Evolutionary conservation across 805 yeast species (phyloP).

Genomic region (Candida patagonica): DNA sequence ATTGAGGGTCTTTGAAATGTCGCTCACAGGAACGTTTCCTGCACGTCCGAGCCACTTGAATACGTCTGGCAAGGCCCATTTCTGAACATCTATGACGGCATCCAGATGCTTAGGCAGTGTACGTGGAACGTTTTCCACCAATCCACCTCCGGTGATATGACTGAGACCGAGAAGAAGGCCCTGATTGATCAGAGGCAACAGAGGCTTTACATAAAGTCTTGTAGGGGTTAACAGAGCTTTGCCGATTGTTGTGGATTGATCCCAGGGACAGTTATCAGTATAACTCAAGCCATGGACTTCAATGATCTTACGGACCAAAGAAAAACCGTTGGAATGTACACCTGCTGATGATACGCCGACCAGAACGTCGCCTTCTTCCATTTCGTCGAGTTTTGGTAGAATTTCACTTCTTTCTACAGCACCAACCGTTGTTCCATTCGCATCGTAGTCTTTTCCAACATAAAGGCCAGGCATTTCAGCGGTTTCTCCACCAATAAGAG

Average conservation of each 20-base stretch:
- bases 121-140: slow-evolving; percentile 92
- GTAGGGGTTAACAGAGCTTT: slow-evolving; percentile 85
- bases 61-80: slow-evolving; percentile 81
- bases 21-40: slow-evolving; percentile 81
- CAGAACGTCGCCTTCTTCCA: slow-evolving; percentile 73
- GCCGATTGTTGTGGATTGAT: slow-evolving; percentile 58
- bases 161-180: slow-evolving; percentile 78
- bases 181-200: slow-evolving; percentile 63
- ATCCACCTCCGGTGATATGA: slow-evolving; percentile 97
- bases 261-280: slow-evolving; percentile 81
- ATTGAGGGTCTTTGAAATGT: slow-evolving; percentile 84
- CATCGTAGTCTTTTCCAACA: slow-evolving; percentile 90
- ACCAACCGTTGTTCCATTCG: slow-evolving; percentile 98
- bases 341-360: slow-evolving; percentile 89
- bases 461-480: slow-evolving; percentile 99
- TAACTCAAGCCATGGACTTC: slow-evolving; percentile 67
- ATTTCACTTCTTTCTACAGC: slow-evolving; percentile 73
- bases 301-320: slow-evolving; percentile 85
- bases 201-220: slow-evolving; percentile 85
- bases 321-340: slow-evolving; percentile 93
- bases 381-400: slow-evolving; percentile 58
- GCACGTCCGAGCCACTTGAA: slow-evolving; percentile 91
- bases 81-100: slow-evolving; percentile 68
- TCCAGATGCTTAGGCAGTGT: slow-evolving; percentile 74
- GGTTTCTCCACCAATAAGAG: slow-evolving; percentile 97